phyloP scores from a whole-genome alignment of 2,329 filamentous ascomycete species.

The Coniochaeta sp. region DNA sequence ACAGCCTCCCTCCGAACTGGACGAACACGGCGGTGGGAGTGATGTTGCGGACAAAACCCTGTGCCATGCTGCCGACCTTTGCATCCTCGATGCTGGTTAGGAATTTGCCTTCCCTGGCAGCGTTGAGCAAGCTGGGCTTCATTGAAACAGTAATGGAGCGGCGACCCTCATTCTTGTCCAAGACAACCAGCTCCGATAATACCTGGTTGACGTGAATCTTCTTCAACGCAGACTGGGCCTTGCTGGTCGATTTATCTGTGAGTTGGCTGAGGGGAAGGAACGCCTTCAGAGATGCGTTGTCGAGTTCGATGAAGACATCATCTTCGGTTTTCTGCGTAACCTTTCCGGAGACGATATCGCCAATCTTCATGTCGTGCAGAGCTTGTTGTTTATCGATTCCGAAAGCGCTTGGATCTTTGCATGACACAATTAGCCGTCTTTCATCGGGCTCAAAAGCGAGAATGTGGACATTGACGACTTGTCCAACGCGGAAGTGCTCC shows the following conservation, averaged over 20 bases:
- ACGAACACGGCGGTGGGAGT: conserved; percentile 77
- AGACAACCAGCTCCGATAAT: conserved; percentile 70
- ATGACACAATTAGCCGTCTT: conserved; percentile 76
- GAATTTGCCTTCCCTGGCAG: conserved; percentile 63
- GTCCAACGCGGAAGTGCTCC: conserved; percentile 82
- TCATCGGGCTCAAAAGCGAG: conserved; percentile 67
- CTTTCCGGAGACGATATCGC: conserved; percentile 68
- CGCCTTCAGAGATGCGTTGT: conserved; percentile 68
- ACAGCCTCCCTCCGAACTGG: conserved; percentile 74
- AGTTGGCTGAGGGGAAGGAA: conserved; percentile 71
- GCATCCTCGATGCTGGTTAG: conserved; percentile 67
- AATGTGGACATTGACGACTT: conserved; percentile 88
- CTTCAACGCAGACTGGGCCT: conserved; percentile 69
- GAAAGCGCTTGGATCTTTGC: conserved; percentile 79
- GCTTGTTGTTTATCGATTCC: conserved; percentile 69
- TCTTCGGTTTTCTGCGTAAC: conserved; percentile 77
- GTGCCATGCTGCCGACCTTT: conserved; percentile 58
- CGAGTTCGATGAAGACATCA: conserved; percentile 69
- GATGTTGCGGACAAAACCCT: conserved; percentile 81
- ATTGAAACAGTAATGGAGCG: conserved; percentile 70
- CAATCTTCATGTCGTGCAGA: conserved; percentile 65
- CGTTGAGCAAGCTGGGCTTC: conserved; percentile 76
- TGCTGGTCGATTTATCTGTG: conserved; percentile 74
- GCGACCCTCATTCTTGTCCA: conserved; percentile 78
- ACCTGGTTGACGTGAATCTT: conserved; percentile 80